Base-by-base conservation (phyloP, 2,329 filamentous ascomycete genomes). In the Bipolaris zeicola region DNA sequence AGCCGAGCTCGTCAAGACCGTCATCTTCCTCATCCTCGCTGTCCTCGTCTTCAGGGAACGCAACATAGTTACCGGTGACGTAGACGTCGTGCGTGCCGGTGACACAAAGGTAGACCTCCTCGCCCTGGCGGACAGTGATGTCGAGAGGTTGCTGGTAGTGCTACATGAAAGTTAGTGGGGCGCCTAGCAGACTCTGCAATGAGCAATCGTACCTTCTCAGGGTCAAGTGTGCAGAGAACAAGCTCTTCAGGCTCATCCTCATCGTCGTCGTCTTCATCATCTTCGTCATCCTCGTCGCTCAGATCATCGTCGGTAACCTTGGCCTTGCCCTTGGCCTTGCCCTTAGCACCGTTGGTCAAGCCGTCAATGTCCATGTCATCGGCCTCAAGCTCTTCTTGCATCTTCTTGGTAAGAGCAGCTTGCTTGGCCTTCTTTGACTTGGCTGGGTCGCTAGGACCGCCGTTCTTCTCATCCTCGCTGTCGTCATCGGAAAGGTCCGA, bases 61-160 rank as follows among this genome's bases (percentile, higher is more conserved):
- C 86, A 66, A 99, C 85, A 79, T 96, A 98, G 86, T 99, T 99
- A 69, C 95, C 95, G 61, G 94, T 98, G 58, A 99, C 86, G 81
- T 89, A 95, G 72, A 99, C 84, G 63, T 90, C 87, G 84, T 97
- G 92, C 61, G 91, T 95, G 70, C 95, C 95, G 60, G 86, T 88
- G 65, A 96, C 92, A 74, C 90, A 86, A 83, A 99, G 98, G 84
- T 91, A 96, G 65, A 97, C 89, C 68, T 87, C 87, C 83, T 99
- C 95, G 67, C 90, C 86, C 76, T 96, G 90, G 70, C 86, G 87
- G 75, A 99, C 87, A 63, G 91, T 95, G 78, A 99, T 91, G 79
- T 99, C 92, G 57, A 99, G 87, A 45, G 95, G 81, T 80, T 99
- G 96, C 81, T 99, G 95, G 85, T 89, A 96, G 82, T 91, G 87